Percentiles rank a stretch among this genome's conserved stretches.
Conservation (phyloP, 768 basidiomycete genomes). For the Coprinopsis sp. region DNA sequence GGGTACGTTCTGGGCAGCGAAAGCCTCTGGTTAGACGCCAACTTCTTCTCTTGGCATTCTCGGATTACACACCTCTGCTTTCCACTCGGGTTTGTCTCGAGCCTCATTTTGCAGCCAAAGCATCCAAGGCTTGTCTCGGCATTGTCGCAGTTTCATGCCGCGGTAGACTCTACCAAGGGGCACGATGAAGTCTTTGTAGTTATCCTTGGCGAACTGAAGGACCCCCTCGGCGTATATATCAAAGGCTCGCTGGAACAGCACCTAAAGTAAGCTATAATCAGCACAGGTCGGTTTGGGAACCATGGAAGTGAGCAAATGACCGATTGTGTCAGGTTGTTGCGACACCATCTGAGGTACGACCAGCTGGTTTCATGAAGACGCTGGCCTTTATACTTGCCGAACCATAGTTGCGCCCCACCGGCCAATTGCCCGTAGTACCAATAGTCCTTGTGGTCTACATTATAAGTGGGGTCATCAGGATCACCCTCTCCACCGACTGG, state of each 20-base stretch:
- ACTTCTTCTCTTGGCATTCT: not conserved
- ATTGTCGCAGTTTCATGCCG: not conserved
- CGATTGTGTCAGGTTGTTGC: not conserved
- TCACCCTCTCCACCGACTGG: slow-evolving; percentile 65
- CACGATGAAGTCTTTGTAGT: not conserved
- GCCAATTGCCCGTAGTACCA: not conserved
- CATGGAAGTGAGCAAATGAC: not conserved
- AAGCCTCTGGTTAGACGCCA: too few species aligned
- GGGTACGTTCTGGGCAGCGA: not conserved
- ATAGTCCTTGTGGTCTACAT: not conserved
- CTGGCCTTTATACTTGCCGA: not conserved
- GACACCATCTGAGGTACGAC: slow-evolving; percentile 2
- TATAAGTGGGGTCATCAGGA: not conserved
- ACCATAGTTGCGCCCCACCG: not conserved
- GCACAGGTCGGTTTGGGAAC: not conserved
- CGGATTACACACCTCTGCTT: not conserved
- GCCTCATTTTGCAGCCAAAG: not conserved
- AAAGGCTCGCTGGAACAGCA: not conserved
- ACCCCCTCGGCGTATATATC: not conserved
- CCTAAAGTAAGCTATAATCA: not conserved
- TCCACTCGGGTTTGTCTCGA: not conserved
- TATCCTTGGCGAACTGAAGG: not conserved
- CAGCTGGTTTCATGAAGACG: not conserved
- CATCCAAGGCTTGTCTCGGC: slow-evolving; percentile 3
- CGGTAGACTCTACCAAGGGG: not conserved